Evolutionary conservation across 768 basidiomycete genomes (phyloP).

Genomic region (Amanita phalloides): DNA sequence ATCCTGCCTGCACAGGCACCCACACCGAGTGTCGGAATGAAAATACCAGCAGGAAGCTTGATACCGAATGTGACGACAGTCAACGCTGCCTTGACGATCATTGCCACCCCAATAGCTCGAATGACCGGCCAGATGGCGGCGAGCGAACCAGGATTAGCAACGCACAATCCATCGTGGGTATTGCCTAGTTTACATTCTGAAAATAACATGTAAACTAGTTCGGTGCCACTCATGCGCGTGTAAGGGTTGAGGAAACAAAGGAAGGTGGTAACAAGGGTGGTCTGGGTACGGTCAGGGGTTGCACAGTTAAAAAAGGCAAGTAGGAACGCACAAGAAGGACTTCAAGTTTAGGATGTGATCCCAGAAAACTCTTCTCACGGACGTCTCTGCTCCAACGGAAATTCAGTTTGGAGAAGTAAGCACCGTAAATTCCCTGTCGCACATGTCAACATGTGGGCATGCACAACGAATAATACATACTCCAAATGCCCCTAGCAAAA

Average conservation of each 20-base stretch:
- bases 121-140: constrained; percentile 52
- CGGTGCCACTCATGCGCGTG: constrained; percentile 90
- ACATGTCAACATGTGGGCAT: constrained; percentile 5
- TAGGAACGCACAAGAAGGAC: constrained; percentile 57
- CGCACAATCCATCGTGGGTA: constrained; percentile 60
- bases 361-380: constrained; percentile 74
- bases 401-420: constrained; percentile 87
- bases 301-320: neutral
- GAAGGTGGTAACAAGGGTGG: constrained; percentile 66
- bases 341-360: constrained; percentile 69
- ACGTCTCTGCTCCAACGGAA: constrained; percentile 80
- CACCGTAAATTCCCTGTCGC: constrained; percentile 81
- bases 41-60: constrained; percentile 87
- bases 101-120: constrained; percentile 56
- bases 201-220: constrained; percentile 88
- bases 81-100: constrained; percentile 71
- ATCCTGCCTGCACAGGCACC: constrained; percentile 91
- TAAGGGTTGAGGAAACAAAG: constrained; percentile 85
- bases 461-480: constrained; percentile 28
- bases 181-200: constrained; percentile 63
- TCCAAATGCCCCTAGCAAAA: constrained; percentile 83
- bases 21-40: constrained; percentile 91
- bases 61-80: constrained; percentile 92
- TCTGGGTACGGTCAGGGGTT: constrained; percentile 26
- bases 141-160: constrained; percentile 46